phyloP scores from a whole-genome alignment of 805 yeast species.

The Tetrapisispora pingtungensis region DNA sequence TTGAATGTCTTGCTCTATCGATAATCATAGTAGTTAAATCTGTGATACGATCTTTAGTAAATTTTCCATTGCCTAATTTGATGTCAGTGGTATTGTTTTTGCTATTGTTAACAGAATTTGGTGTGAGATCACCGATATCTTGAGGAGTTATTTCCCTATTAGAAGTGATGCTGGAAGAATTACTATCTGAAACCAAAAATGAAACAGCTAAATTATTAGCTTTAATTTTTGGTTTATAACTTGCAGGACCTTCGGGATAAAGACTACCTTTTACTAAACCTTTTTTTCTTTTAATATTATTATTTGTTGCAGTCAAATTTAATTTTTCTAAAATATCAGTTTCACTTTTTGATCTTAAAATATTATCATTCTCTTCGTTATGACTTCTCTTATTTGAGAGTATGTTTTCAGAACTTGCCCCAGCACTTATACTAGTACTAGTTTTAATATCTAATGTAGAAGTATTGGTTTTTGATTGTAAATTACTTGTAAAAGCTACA shows the following conservation, averaged over 20 bases:
- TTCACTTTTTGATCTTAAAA: background rate
- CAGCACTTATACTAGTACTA: background rate
- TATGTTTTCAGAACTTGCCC: background rate
- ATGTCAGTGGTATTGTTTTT: background rate
- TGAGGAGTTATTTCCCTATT: background rate
- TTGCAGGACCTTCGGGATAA: constrained; percentile 28
- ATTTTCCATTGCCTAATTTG: background rate
- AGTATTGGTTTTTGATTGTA: background rate
- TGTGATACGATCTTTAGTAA: constrained; percentile 20
- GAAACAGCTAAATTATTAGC: constrained; percentile 7
- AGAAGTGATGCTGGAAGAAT: constrained; percentile 2
- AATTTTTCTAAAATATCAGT: background rate
- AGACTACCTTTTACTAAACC: constrained; percentile 25
- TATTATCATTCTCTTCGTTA: background rate
- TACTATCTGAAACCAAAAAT: constrained; percentile 8
- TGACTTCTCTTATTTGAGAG: background rate
- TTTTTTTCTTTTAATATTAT: constrained; percentile 8
- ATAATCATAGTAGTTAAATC: constrained; percentile 28
- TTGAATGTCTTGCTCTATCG: constrained; percentile 14
- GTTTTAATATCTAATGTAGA: background rate
- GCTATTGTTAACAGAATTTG: background rate
- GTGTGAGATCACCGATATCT: background rate
- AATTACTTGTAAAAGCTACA: too few species aligned
- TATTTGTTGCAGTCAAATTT: background rate
- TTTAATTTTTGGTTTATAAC: constrained; percentile 13